Evolutionary conservation across 2,329 filamentous ascomycete species (phyloP).

Genomic region (Tolypocladium ovalisporum): DNA sequence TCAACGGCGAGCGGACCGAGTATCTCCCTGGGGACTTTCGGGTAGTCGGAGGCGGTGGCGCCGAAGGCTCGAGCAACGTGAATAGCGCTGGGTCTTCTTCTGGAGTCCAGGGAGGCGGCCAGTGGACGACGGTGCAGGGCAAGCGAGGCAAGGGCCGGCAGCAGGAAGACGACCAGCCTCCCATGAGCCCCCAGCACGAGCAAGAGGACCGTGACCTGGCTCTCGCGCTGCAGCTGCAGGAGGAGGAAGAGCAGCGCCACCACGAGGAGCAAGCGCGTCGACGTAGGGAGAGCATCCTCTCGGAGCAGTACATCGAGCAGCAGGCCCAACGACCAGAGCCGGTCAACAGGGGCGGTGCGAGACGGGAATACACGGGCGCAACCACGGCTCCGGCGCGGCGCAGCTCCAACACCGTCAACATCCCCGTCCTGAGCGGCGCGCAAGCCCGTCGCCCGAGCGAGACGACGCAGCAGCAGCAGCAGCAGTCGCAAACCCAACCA

Average conservation of each 20-base stretch:
- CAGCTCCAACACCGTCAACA: slow-evolving; percentile 11
- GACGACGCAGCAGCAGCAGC: not conserved
- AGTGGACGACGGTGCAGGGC: slow-evolving; percentile 45
- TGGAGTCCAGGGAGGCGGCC: slow-evolving; percentile 17
- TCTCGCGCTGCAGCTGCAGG: slow-evolving; percentile 82
- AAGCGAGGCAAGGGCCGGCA: slow-evolving; percentile 17
- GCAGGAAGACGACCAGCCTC: slow-evolving; percentile 12
- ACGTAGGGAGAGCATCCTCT: slow-evolving; percentile 55
- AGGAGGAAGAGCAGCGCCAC: slow-evolving; percentile 79
- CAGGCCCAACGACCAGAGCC: slow-evolving; percentile 32
- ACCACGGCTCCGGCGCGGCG: slow-evolving; percentile 8
- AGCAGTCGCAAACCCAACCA: not conserved
- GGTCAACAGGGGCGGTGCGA: slow-evolving; percentile 8
- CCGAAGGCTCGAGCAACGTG: slow-evolving; percentile 8
- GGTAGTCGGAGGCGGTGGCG: slow-evolving; percentile 51
- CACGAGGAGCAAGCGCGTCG: slow-evolving; percentile 53
- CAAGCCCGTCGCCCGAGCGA: slow-evolving; percentile 2
- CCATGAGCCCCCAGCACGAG: slow-evolving; percentile 34
- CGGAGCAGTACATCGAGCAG: slow-evolving; percentile 60
- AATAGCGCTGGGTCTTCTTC: slow-evolving; percentile 3
- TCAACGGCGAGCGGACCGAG: slow-evolving; percentile 71
- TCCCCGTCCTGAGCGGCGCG: slow-evolving; percentile 3
- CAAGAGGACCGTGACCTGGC: slow-evolving; percentile 83
- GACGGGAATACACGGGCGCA: slow-evolving; percentile 2
- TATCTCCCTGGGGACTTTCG: slow-evolving; percentile 88